Evolutionary conservation across 2,329 filamentous ascomycete genomes (phyloP), one percentile per base, ranked within the genome.

Genomic region (Plenodomus tracheiphilus): DNA sequence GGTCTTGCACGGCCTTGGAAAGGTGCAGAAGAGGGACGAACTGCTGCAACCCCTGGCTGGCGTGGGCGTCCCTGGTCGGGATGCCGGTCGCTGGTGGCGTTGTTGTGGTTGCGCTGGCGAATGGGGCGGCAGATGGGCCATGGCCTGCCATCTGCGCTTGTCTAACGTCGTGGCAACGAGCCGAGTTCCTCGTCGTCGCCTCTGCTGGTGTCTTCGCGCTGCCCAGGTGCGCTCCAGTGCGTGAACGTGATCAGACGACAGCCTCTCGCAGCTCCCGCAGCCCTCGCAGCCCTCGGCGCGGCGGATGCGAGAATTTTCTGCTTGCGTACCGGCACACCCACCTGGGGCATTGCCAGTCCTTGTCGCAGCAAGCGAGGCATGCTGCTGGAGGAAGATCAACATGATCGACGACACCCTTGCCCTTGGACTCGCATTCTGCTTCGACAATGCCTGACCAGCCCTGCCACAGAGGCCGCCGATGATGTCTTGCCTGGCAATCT

Each of bases 361-460:
- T 58, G 61, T 63, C 45, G 52, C 63, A 61, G 55, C 55, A 64
- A 55, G 59, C 59, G 59, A 63, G 44, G 43, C 48, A 32, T 42
- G 43, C 51, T 50, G 45, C 45, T 52, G 42, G 49, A 48, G 39
- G 35, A 42, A 47, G 58, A 62, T 62, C 54, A 56, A 37, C 51
- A 45, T 41, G 66, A 70, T 70, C 66, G 61, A 45, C 67, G 42
- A 36, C 34, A 65, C 54, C 62, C 65, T 64, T 70, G 65, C 62
- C 62, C 51, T 56, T 52, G 45, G 44, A 41, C 40, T 22, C 47
- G 50, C 50, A 46, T 58, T 59, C 60, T 66, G 64, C 69, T 69
- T 68, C 63, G 61, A 54, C 51, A 55, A 46, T 61, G 62, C 59
- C 58, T 64, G 66, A 68, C 66, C 65, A 63, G 64, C 64, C 67